Percentiles rank a stretch among this genome's conserved stretches.
Conservation (phyloP, 441 rosid species). For the Eutrema salsugineum region DNA sequence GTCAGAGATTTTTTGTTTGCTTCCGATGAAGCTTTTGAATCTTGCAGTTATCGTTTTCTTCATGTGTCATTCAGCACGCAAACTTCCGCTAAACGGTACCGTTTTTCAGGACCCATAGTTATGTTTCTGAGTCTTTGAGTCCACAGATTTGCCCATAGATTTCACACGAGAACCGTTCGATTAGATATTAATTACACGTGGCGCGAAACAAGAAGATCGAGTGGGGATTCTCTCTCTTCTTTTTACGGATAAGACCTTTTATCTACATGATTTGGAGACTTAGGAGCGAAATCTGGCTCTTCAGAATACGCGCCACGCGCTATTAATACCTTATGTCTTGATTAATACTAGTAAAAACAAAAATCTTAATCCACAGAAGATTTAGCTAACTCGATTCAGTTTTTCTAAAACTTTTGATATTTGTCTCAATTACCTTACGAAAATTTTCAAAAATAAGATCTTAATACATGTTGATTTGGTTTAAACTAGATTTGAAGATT, state of each 20-base stretch:
- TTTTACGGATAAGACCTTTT: slow-evolving; percentile 31
- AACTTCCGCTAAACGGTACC: slow-evolving; percentile 28
- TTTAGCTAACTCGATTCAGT: background rate
- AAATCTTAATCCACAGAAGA: background rate
- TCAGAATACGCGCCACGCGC: slow-evolving; percentile 17
- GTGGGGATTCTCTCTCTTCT: background rate
- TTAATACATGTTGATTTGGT: background rate
- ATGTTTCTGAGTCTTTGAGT: background rate
- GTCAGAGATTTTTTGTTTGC: slow-evolving; percentile 26
- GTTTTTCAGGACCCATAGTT: background rate
- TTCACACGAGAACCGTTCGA: background rate
- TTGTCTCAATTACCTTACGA: background rate
- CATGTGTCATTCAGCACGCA: slow-evolving; percentile 27
- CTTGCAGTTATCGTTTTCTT: slow-evolving; percentile 24
- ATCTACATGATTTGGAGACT: slow-evolving; percentile 6
- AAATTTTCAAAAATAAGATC: background rate
- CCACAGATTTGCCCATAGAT: slow-evolving; percentile 21
- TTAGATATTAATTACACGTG: slow-evolving; percentile 36
- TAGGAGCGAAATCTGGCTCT: slow-evolving; percentile 3
- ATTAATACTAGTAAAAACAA: background rate
- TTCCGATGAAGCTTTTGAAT: slow-evolving; percentile 25
- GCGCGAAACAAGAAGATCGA: slow-evolving; percentile 4
- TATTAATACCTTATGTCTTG: no score
- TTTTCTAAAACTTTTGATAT: background rate
- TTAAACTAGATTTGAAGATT: background rate